Base-by-base conservation (phyloP, 768 basidiomycete genomes). In the Pisolithus microcarpus region DNA sequence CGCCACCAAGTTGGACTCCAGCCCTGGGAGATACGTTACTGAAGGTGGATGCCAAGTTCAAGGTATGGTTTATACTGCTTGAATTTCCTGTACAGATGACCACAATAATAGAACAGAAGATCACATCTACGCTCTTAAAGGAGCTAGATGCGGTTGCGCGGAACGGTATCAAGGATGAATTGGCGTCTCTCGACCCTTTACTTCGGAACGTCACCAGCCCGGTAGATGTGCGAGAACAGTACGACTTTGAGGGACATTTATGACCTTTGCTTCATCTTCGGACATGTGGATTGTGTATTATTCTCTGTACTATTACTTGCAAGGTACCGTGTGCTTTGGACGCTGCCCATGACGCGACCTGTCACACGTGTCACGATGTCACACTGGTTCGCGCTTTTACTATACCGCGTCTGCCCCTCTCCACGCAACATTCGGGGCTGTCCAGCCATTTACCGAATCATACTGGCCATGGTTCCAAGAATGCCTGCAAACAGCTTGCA, bases 71-170 rank as follows among this genome's bases (percentile, higher is more conserved):
- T 18, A 10, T 2, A 31, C 21, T 23, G 4, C n/a, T 18, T 40
- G 7, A 34, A 50, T 19, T 16, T 40, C 36, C 18, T 50, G n/a
- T 30, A 21, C 26, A 39, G 16, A 23, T 0, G 50, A 50, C 52
- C 31, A 63, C 38, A 0, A 38, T 6, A 37, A n/a, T 47, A 11
- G 8, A 24, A 16, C 65, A 93, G 91, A 94, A 92, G 84, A 82
- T 93, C 55, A 86, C 84, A n/a, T 76, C 80, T 18, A 71, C 69
- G 38, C 70, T 95, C 9, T 68, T 91, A 51, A 92, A 91, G 65
- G 91, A 94, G 56, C 78, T 95, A 21, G 91, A 94, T 67, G 74
- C 77, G 38, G 80, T 89, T 43, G 90, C 91, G 44, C 76, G 90
- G 52, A 82, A 82, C 45, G 79, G 81, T 13, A 92, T 93, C 65